Conservation (phyloP, 2,329 filamentous ascomycete genomes). For the Ophiostoma populinum region DNA sequence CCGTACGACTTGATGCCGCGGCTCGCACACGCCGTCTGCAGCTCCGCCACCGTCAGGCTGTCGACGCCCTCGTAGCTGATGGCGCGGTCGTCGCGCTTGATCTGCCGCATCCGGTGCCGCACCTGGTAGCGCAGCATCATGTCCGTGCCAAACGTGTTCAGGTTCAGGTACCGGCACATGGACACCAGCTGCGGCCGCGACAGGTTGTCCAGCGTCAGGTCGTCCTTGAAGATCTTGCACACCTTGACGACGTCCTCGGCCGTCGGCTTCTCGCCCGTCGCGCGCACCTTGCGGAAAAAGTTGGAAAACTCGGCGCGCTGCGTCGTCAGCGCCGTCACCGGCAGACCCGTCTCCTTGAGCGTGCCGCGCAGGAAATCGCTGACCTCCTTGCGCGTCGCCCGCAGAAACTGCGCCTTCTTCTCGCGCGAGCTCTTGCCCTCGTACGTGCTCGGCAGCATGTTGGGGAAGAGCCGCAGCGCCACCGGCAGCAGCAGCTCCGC, state of each 20-base stretch:
- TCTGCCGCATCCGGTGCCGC: constrained; percentile 94
- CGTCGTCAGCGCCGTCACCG: constrained; percentile 65
- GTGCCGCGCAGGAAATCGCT: constrained; percentile 80
- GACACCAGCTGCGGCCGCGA: constrained; percentile 89
- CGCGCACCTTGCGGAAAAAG: constrained; percentile 92
- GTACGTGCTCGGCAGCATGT: constrained; percentile 92
- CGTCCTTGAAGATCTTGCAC: constrained; percentile 97
- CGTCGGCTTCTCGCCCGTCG: constrained; percentile 79
- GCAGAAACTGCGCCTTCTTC: constrained; percentile 63
- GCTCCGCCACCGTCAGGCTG: constrained; percentile 77
- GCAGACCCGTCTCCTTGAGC: constrained; percentile 80
- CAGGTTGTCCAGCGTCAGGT: constrained; percentile 90
- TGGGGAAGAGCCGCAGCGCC: constrained; percentile 88
- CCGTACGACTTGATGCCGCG: constrained; percentile 87
- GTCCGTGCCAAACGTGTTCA: constrained; percentile 93
- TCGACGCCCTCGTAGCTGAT: constrained; percentile 91
- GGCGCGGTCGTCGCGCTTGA: constrained; percentile 92
- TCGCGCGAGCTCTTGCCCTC: constrained; percentile 86
- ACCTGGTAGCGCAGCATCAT: constrained; percentile 96
- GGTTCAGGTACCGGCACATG: constrained; percentile 97
- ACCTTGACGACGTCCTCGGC: constrained; percentile 91
- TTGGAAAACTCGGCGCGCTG: constrained; percentile 88
- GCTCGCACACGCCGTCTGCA: constrained; percentile 81
- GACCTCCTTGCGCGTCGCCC: constrained; percentile 82
- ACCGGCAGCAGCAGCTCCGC: constrained; percentile 84